Percentiles rank a stretch among this genome's conserved stretches.
Evolutionary conservation across 1,284 basidiomycete genomes (phyloP).

Genomic region (Naganishia sp.): DNA sequence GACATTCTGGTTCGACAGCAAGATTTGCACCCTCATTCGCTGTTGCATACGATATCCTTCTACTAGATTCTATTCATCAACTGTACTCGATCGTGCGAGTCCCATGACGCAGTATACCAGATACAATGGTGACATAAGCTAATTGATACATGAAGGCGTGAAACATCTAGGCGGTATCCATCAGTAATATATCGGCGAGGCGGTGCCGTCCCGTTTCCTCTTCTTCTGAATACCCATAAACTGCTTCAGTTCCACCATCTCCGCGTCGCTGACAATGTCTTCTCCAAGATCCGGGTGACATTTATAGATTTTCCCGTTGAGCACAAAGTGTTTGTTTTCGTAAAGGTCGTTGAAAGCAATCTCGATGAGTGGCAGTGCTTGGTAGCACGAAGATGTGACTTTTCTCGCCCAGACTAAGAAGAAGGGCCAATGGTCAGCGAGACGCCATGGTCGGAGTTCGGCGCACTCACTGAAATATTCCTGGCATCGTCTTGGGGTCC

Average conservation of each 20-base stretch:
- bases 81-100: background rate
- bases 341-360: slow-evolving; percentile 28
- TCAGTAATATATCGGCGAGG: slow-evolving; percentile 18
- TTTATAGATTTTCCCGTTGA: slow-evolving; percentile 31
- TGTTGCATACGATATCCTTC: slow-evolving; percentile 87
- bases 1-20: slow-evolving; percentile 79
- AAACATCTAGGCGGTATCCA: background rate
- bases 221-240: slow-evolving; percentile 22
- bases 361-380: slow-evolving; percentile 25
- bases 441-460: background rate
- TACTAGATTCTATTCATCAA: slow-evolving; percentile 58
- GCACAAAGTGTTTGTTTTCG: slow-evolving; percentile 25
- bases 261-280: slow-evolving; percentile 14
- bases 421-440: background rate
- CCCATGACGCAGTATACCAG: background rate
- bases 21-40: slow-evolving; percentile 84
- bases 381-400: slow-evolving; percentile 48
- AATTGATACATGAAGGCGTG: slow-evolving; percentile 2
- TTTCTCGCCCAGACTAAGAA: slow-evolving; percentile 51
- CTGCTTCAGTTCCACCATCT: slow-evolving; percentile 20
- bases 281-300: slow-evolving; percentile 31
- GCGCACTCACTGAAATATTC: slow-evolving; percentile 45
- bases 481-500: slow-evolving; percentile 50
- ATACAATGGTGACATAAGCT: slow-evolving; percentile 1
- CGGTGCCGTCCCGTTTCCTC: slow-evolving; percentile 11